These are phyloP conservation scores for Morella rubra DNA, from an alignment of 306 rosid genomes.

Conservation along the genomic window DNA sequence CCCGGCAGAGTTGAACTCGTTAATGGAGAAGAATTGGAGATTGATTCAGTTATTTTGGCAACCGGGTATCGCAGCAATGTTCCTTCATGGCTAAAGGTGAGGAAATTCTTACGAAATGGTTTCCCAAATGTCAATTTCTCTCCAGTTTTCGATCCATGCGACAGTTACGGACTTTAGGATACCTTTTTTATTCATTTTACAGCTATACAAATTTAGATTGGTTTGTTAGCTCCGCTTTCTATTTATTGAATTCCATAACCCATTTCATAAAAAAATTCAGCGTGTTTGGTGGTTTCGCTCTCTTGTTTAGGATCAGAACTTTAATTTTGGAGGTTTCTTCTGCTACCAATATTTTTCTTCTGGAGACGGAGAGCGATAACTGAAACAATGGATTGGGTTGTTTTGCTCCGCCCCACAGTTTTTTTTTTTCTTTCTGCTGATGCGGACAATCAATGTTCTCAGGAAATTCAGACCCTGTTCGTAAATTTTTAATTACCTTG, in stretches of 20 bases:
- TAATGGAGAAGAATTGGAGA: conserved; percentile 54
- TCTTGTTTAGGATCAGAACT: neutral
- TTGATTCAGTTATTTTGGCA: conserved; percentile 87
- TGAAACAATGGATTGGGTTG: neutral
- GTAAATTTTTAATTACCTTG: neutral
- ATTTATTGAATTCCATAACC: neutral
- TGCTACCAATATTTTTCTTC: neutral
- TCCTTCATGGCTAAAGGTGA: conserved; percentile 96
- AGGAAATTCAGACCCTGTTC: neutral
- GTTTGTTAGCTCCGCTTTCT: neutral
- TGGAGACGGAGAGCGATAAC: neutral
- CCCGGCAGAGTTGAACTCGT: conserved; percentile 65
- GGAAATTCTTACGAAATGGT: conserved; percentile 10
- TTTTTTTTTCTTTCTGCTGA: conserved; percentile 1
- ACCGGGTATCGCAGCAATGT: conserved; percentile 96
- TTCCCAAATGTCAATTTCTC: neutral
- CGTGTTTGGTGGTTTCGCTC: conserved; percentile 26
- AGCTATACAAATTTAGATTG: conserved; percentile 31
- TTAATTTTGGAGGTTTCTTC: neutral
- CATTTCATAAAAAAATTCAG: conserved; percentile 11
- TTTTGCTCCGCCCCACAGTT: neutral
- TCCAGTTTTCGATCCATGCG: conserved; percentile 36
- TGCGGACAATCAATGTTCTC: neutral
- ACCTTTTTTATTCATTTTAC: neutral
- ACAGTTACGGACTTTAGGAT: conserved; percentile 45